Percentiles rank a stretch among this genome's conserved stretches.
Evolutionary conservation across 73 alveolate genomes (phyloP).

Genomic region (Paramecium tetraurelia): DNA sequence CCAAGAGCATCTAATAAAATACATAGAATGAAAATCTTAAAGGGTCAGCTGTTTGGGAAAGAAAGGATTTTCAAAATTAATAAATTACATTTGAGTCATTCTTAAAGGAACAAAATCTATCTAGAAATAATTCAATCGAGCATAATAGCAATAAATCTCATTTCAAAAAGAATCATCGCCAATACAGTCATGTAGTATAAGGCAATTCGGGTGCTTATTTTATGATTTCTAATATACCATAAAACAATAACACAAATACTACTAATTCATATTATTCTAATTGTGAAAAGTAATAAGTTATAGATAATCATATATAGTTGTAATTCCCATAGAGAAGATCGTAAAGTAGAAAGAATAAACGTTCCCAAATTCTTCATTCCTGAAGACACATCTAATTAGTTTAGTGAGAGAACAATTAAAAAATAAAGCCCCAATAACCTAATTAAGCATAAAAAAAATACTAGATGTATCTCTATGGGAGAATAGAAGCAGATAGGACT

Average conservation of each 20-base stretch:
- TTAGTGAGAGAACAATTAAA: slow-evolving; percentile 42
- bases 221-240: neutral
- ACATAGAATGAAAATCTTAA: neutral
- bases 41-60: slow-evolving; percentile 48
- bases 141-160: neutral
- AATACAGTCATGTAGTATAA: slow-evolving; percentile 26
- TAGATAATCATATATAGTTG: neutral
- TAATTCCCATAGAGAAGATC: neutral
- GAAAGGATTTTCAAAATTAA: slow-evolving; percentile 23
- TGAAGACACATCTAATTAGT: neutral
- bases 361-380: neutral
- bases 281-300: neutral
- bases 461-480: slow-evolving; percentile 44
- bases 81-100: slow-evolving; percentile 43
- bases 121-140: slow-evolving; percentile 31
- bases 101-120: slow-evolving; percentile 14
- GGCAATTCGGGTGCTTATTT: slow-evolving; percentile 8
- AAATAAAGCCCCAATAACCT: neutral
- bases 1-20: neutral
- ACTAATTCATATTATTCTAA: slow-evolving; percentile 19
- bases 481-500: neutral
- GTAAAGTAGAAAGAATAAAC: neutral
- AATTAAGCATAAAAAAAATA: slow-evolving; percentile 11
- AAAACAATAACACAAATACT: neutral
- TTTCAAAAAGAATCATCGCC: neutral